Conservation (phyloP, 1,284 basidiomycete genomes). For the Heliocybe sulcata region DNA sequence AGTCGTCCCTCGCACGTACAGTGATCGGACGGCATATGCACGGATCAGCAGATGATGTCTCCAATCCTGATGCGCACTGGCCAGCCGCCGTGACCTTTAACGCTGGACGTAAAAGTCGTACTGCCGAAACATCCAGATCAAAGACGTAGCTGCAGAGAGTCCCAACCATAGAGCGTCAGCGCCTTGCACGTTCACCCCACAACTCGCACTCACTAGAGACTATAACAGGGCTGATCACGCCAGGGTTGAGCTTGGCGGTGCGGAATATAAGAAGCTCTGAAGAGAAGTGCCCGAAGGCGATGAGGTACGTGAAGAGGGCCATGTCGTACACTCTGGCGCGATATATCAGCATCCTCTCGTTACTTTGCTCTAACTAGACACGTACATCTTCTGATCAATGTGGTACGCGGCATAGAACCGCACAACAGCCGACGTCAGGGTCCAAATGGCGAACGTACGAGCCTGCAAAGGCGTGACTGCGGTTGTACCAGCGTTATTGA, state of each 20-base stretch:
- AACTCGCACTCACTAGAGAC: slow-evolving; percentile 70
- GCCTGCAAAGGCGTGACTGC: slow-evolving; percentile 82
- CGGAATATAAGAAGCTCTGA: slow-evolving; percentile 84
- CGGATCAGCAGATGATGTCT: no score
- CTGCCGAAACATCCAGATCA: slow-evolving; percentile 79
- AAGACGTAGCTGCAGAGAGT: slow-evolving; percentile 44
- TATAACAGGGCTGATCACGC: slow-evolving; percentile 73
- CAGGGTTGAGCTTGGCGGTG: slow-evolving; percentile 60
- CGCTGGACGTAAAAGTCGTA: slow-evolving; percentile 70
- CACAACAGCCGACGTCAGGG: slow-evolving; percentile 74
- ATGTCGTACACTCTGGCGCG: slow-evolving; percentile 80
- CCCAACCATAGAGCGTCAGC: slow-evolving; percentile 1
- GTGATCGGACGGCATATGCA: background rate
- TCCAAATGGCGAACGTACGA: slow-evolving; percentile 87
- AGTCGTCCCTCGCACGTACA: background rate
- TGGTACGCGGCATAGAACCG: slow-evolving; percentile 85
- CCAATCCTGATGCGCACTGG: no score
- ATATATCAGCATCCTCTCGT: slow-evolving; percentile 7
- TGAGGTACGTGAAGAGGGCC: slow-evolving; percentile 79
- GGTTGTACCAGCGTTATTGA: slow-evolving; percentile 4
- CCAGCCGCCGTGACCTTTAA: no score
- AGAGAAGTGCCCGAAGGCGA: slow-evolving; percentile 86
- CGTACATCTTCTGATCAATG: slow-evolving; percentile 73
- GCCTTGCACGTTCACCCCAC: background rate
- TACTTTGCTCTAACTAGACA: slow-evolving; percentile 10